Conservation (phyloP, 176 grass and related monocot genomes). For the Bonia amplexicaulis region DNA sequence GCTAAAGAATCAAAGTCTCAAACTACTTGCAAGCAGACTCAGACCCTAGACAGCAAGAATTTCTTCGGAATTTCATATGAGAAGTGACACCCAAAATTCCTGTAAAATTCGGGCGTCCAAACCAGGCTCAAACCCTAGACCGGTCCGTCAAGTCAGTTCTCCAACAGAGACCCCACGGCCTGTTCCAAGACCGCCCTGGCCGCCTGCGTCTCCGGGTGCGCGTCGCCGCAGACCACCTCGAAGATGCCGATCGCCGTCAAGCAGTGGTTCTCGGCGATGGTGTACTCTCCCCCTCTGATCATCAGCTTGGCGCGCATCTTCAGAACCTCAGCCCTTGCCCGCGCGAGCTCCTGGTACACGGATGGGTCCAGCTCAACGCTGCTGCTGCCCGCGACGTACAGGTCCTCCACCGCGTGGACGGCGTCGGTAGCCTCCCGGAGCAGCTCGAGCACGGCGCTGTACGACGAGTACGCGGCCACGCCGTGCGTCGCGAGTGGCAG, state of each 20-base stretch:
- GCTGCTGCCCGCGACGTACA: background rate
- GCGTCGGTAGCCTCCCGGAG: slow-evolving; percentile 35
- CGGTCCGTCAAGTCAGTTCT: background rate
- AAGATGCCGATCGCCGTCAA: slow-evolving; percentile 44
- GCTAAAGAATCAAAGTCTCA: background rate
- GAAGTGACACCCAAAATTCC: background rate
- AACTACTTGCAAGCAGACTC: background rate
- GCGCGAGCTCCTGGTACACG: slow-evolving; percentile 30
- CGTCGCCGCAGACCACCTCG: slow-evolving; percentile 44
- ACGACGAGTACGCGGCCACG: slow-evolving; percentile 21
- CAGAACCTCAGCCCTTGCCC: slow-evolving; percentile 35
- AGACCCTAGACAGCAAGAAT: background rate
- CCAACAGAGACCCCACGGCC: background rate
- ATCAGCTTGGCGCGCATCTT: slow-evolving; percentile 50
- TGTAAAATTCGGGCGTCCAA: background rate
- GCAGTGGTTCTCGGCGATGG: slow-evolving; percentile 40
- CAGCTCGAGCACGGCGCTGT: slow-evolving; percentile 37
- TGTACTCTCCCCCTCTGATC: slow-evolving; percentile 31
- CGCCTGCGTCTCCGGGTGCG: slow-evolving; percentile 40
- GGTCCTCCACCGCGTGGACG: slow-evolving; percentile 32
- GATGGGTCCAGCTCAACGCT: slow-evolving; percentile 6
- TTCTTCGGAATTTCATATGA: background rate
- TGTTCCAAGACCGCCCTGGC: slow-evolving; percentile 16
- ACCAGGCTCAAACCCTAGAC: background rate
- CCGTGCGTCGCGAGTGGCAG: slow-evolving; percentile 25